These are phyloP conservation scores for Babesia gibsoni DNA, from an alignment of 169 alveolate species.

Conservation along the genomic window DNA sequence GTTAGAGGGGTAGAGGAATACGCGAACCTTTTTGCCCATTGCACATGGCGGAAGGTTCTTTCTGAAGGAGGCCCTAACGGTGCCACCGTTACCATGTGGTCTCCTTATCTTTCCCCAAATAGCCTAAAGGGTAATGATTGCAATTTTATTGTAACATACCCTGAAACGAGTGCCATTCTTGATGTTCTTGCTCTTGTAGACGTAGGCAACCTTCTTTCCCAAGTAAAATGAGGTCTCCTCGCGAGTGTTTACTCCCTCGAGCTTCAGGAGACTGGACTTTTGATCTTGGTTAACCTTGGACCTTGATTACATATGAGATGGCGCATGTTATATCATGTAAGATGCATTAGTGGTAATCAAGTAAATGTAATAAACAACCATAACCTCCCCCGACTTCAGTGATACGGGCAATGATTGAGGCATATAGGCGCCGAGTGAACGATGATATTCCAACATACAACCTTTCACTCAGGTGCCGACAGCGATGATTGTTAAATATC, in stretches of 20 bases:
- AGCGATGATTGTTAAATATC: too few species aligned
- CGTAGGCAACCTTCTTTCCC: conserved; percentile 97
- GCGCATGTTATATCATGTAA: not conserved
- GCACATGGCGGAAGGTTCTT: conserved; percentile 95
- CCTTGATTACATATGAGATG: conserved; percentile 63
- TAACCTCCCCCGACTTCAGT: too few species aligned
- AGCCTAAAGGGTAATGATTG: conserved; percentile 41
- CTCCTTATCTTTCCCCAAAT: conserved; percentile 97
- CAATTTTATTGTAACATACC: conserved; percentile 59
- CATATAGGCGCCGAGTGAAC: too few species aligned
- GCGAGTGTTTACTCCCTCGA: conserved; percentile 93
- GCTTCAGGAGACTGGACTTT: conserved; percentile 91
- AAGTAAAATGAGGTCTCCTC: conserved; percentile 93
- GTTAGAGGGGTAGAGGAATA: conserved; percentile 94
- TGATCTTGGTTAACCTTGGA: conserved; percentile 92
- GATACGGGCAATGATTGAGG: too few species aligned
- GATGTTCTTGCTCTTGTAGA: conserved; percentile 91
- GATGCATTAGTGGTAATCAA: not conserved
- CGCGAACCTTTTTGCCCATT: conserved; percentile 94
- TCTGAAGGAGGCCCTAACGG: conserved; percentile 93
- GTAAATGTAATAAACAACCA: too few species aligned
- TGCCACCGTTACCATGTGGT: conserved; percentile 98
- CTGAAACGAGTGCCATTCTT: conserved; percentile 90
- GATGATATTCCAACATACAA: too few species aligned
- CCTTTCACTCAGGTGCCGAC: too few species aligned